Conservation (phyloP, 306 rosid genomes). For the Cucurbita argyrosperma region DNA sequence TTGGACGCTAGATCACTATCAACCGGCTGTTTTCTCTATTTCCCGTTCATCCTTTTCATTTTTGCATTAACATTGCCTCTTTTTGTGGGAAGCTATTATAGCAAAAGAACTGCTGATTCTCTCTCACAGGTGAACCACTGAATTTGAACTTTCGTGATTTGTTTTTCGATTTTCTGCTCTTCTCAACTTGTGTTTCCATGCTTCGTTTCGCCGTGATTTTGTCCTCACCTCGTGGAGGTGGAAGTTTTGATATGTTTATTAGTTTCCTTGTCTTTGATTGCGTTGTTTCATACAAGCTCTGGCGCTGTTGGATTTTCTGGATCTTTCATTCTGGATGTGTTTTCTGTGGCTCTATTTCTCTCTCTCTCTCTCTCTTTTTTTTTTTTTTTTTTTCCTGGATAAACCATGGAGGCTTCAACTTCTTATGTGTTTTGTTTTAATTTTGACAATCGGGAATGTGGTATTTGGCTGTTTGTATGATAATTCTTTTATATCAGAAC, state of each 20-base stretch:
- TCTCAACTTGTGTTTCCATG: not conserved
- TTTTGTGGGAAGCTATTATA: not conserved
- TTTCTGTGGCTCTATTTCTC: not conserved
- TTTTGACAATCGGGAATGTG: not conserved
- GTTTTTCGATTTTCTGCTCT: not conserved
- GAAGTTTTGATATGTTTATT: not conserved
- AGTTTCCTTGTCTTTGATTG: not conserved
- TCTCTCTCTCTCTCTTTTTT: too few species aligned
- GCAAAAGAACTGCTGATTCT: not conserved
- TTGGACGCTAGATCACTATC: not conserved
- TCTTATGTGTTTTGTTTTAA: not conserved
- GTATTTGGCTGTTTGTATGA: not conserved
- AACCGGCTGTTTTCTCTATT: not conserved
- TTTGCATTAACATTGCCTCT: not conserved
- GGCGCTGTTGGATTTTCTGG: not conserved
- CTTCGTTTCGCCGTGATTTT: not conserved
- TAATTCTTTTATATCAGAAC: not conserved
- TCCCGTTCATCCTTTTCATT: not conserved
- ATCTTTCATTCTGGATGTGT: not conserved
- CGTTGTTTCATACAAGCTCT: not conserved
- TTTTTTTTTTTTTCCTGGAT: too few species aligned
- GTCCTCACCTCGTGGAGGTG: not conserved
- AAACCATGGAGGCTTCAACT: not conserved
- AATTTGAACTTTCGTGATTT: not conserved
- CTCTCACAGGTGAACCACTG: not conserved